phyloP scores from a whole-genome alignment of 2,329 filamentous ascomycete genomes.

The Arthroderma sp. region DNA sequence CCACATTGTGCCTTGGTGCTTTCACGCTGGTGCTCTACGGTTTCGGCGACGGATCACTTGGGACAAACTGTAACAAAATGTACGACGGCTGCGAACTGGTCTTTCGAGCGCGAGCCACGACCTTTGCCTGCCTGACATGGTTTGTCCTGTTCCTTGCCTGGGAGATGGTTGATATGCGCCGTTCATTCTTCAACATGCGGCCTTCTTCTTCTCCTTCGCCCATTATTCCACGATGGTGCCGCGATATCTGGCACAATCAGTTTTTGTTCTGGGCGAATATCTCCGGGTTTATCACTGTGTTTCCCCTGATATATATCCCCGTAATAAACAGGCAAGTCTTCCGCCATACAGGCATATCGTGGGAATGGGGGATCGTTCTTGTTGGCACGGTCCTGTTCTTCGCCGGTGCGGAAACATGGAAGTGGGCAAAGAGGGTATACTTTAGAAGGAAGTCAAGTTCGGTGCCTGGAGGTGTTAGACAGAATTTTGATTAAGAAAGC shows the following conservation, averaged over 20 bases:
- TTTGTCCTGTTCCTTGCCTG: conserved; percentile 66
- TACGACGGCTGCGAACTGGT: conserved; percentile 49
- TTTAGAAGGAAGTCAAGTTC: conserved; percentile 20
- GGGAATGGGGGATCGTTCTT: conserved; percentile 60
- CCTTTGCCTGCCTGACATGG: conserved; percentile 64
- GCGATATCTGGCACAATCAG: conserved; percentile 58
- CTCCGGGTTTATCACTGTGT: conserved; percentile 44
- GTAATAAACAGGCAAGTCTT: conserved; percentile 54
- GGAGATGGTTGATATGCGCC: conserved; percentile 63
- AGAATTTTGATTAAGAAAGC: not conserved
- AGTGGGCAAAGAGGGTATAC: conserved; percentile 51
- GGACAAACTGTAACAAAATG: conserved; percentile 47
- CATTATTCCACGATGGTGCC: conserved; percentile 43
- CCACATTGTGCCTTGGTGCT: conserved; percentile 50
- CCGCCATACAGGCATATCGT: conserved; percentile 51
- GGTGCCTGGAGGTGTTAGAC: not conserved
- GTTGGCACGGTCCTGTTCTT: conserved; percentile 52
- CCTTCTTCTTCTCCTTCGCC: conserved; percentile 28
- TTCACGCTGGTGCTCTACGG: conserved; percentile 55
- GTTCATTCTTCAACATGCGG: conserved; percentile 63
- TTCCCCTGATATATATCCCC: conserved; percentile 55
- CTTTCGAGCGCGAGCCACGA: conserved; percentile 60
- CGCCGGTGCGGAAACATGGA: conserved; percentile 52
- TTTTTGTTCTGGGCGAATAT: conserved; percentile 59
- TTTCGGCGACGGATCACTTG: conserved; percentile 49